phyloP scores from a whole-genome alignment of 1,139 yeast species.

The Geotrichum fermentans region DNA sequence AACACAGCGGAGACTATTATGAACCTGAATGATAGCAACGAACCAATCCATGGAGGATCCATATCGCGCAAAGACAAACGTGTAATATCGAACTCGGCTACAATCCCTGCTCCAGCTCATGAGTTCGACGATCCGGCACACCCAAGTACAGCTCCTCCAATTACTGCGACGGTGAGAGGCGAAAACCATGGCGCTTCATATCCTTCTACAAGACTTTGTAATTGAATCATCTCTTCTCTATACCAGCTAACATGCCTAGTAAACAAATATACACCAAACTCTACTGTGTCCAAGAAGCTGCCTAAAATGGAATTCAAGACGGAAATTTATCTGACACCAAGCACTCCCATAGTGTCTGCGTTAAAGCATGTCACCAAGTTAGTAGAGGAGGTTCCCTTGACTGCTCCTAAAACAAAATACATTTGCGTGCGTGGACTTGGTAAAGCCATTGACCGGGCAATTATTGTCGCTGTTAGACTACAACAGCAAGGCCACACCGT shows the following conservation, averaged over 20 bases:
- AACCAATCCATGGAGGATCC: background rate
- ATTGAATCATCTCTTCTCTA: background rate
- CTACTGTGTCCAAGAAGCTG: background rate
- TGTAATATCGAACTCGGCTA: constrained; percentile 2
- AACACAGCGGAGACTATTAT: background rate
- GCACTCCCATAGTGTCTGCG: constrained; percentile 15
- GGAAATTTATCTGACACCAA: constrained; percentile 17
- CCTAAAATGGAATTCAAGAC: constrained; percentile 1
- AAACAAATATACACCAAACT: too few relatives aligned
- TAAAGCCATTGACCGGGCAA: constrained; percentile 33
- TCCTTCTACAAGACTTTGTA: background rate
- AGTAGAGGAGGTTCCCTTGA: constrained; percentile 10
- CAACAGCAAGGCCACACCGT: constrained; percentile 28
- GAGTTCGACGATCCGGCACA: background rate
- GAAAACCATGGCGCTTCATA: background rate
- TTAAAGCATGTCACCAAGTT: constrained; percentile 10
- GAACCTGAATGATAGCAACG: background rate
- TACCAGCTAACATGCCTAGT: too few relatives aligned
- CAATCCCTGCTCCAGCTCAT: background rate
- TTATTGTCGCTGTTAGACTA: constrained; percentile 33
- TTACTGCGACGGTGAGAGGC: background rate
- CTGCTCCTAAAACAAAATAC: constrained; percentile 18
- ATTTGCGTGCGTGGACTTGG: constrained; percentile 35
- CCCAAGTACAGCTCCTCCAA: background rate
- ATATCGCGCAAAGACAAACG: background rate